Percentiles rank a stretch among this genome's conserved stretches.
phyloP scores from a whole-genome alignment of 139 green algal species.

The Mesotaenium endlicherianum region DNA sequence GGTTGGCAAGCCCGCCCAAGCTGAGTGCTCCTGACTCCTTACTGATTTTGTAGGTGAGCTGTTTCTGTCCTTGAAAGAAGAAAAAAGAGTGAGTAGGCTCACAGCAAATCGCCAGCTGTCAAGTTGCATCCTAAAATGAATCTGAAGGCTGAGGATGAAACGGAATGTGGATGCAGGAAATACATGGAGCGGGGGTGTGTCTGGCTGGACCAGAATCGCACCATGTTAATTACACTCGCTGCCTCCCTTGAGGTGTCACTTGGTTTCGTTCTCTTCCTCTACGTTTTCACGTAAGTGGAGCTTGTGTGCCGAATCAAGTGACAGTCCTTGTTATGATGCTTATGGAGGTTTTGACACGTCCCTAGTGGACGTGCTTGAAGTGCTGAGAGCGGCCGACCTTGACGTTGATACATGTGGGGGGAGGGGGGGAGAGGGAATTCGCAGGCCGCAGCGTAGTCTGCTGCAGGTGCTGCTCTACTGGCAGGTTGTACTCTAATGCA shows the following conservation, averaged over 20 bases:
- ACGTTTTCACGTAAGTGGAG: background rate
- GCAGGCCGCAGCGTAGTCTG: background rate
- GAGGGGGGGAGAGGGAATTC: background rate
- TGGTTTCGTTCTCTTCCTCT: background rate
- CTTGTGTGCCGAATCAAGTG: background rate
- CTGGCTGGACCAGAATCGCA: background rate
- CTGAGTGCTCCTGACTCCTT: background rate
- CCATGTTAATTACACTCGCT: background rate
- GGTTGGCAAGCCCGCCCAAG: background rate
- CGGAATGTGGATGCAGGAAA: background rate
- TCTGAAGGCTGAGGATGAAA: background rate
- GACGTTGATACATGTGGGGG: background rate
- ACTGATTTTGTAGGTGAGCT: background rate
- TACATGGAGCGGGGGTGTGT: background rate
- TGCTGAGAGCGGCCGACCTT: background rate
- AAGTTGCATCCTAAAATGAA: background rate
- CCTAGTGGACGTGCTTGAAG: background rate
- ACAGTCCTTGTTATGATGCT: background rate
- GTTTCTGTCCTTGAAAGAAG: background rate
- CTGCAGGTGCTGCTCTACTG: background rate
- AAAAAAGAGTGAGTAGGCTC: background rate
- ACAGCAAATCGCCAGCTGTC: background rate
- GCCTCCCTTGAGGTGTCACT: constrained; percentile 2
- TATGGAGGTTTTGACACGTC: background rate
- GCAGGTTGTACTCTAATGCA: background rate